phyloP scores from a whole-genome alignment of 1,139 yeast genomes.

The Kodamaea alishanica region DNA sequence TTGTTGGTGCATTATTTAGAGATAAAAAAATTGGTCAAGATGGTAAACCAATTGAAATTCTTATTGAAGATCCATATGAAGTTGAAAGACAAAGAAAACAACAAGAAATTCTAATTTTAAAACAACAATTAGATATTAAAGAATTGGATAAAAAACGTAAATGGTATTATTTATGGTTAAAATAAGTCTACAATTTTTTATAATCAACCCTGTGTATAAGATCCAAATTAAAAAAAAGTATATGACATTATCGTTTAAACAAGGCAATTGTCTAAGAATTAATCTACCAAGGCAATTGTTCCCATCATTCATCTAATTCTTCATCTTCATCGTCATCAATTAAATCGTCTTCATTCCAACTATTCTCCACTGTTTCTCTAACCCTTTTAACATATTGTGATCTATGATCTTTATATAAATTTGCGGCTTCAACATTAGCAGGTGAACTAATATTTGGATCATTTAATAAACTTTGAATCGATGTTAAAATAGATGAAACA shows the following conservation, averaged over 20 bases:
- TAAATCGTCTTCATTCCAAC: constrained; percentile 67
- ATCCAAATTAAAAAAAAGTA: not conserved
- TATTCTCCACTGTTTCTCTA: constrained; percentile 86
- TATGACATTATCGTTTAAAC: not conserved
- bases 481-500: constrained; percentile 92
- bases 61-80: constrained; percentile 37
- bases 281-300: not conserved
- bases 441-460: constrained; percentile 97
- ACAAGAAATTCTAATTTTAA: constrained; percentile 15
- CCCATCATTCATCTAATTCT: constrained; percentile 35
- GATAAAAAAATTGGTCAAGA: constrained; percentile 50
- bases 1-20: constrained; percentile 44
- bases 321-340: constrained; percentile 67
- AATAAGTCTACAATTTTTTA: constrained; percentile 10
- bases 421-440: constrained; percentile 98
- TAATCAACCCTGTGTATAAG: not conserved
- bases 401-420: constrained; percentile 89
- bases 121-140: constrained; percentile 9
- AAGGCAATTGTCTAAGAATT: not conserved
- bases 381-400: constrained; percentile 90
- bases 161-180: constrained; percentile 49
- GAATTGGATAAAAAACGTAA: constrained; percentile 15
- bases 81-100: constrained; percentile 22
- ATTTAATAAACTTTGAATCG: constrained; percentile 79
- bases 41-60: constrained; percentile 42